phyloP scores from a whole-genome alignment of 352 stramenopile species.

The Phytophthora tubulina region DNA sequence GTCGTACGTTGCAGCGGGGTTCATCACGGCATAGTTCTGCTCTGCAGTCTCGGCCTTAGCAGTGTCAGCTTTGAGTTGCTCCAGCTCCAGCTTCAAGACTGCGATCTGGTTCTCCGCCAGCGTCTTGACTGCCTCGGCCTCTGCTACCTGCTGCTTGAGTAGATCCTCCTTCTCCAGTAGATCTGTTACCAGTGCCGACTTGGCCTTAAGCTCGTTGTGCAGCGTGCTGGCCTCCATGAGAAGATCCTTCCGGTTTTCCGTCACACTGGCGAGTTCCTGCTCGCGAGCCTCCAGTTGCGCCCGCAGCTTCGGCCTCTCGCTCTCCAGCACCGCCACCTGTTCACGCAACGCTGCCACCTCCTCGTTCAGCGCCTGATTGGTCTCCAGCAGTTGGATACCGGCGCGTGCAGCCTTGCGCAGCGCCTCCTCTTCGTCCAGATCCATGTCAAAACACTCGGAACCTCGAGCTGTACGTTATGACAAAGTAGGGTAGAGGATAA shows the following conservation, averaged over 20 bases:
- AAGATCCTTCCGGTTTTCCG: constrained; percentile 53
- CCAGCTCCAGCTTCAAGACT: constrained; percentile 41
- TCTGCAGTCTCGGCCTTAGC: constrained; percentile 23
- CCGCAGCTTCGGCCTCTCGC: constrained; percentile 55
- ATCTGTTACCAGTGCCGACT: constrained; percentile 66
- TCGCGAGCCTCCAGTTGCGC: constrained; percentile 49
- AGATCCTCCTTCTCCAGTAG: constrained; percentile 64
- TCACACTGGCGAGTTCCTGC: constrained; percentile 53
- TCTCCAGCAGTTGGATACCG: constrained; percentile 78
- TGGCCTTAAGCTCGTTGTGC: constrained; percentile 64
- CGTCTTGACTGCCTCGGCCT: constrained; percentile 40
- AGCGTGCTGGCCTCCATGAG: constrained; percentile 66
- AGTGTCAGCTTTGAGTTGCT: constrained; percentile 15
- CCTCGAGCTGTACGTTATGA: constrained; percentile 28
- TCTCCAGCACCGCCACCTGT: constrained; percentile 67
- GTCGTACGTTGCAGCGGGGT: constrained; percentile 66
- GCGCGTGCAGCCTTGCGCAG: constrained; percentile 72
- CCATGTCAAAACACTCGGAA: constrained; percentile 52
- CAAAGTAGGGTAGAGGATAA: constrained; percentile 8
- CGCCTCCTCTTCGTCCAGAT: constrained; percentile 69
- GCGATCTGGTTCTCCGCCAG: constrained; percentile 51
- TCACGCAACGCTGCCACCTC: constrained; percentile 65
- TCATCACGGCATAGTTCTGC: constrained; percentile 40
- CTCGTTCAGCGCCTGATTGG: constrained; percentile 74
- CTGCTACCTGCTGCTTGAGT: constrained; percentile 46